Evolutionary conservation across 1,284 basidiomycete genomes (phyloP).

Genomic region (Boletus holoroseus): DNA sequence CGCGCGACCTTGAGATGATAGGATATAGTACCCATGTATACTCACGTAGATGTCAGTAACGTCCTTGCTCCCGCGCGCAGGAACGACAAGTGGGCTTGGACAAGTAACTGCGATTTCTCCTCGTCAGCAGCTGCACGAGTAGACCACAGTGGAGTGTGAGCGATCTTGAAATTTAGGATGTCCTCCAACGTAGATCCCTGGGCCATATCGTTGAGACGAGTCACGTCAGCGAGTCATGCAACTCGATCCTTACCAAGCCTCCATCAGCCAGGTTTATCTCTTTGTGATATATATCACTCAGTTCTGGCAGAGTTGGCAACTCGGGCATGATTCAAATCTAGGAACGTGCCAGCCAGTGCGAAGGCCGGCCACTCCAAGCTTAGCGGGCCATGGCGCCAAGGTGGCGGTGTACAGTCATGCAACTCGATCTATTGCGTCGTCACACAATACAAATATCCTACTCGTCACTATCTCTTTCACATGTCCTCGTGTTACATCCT

Average conservation of each 20-base stretch:
- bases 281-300: constrained; percentile 16
- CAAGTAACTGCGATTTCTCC: constrained; percentile 45
- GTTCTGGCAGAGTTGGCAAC: not conserved
- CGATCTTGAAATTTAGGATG: constrained; percentile 47
- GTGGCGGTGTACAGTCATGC: constrained; percentile 14
- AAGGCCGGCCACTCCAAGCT: not conserved
- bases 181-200: constrained; percentile 69
- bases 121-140: constrained; percentile 47
- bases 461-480: constrained; percentile 18
- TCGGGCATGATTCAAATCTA: constrained; percentile 5
- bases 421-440: constrained; percentile 7
- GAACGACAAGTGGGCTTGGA: constrained; percentile 55
- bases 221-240: not conserved
- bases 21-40: not conserved
- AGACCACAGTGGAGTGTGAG: constrained; percentile 63
- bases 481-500: constrained; percentile 34
- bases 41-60: constrained; percentile 60
- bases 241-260: constrained; percentile 43
- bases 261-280: constrained; percentile 50
- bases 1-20: not conserved
- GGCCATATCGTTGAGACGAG: not conserved
- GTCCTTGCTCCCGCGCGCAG: constrained; percentile 56
- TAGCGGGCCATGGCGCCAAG: not conserved
- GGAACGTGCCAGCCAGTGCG: not conserved
- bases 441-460: constrained; percentile 17